Evolutionary conservation across 495 filamentous ascomycete species (phyloP).

Genomic region (Clohesyomyces aquaticus): DNA sequence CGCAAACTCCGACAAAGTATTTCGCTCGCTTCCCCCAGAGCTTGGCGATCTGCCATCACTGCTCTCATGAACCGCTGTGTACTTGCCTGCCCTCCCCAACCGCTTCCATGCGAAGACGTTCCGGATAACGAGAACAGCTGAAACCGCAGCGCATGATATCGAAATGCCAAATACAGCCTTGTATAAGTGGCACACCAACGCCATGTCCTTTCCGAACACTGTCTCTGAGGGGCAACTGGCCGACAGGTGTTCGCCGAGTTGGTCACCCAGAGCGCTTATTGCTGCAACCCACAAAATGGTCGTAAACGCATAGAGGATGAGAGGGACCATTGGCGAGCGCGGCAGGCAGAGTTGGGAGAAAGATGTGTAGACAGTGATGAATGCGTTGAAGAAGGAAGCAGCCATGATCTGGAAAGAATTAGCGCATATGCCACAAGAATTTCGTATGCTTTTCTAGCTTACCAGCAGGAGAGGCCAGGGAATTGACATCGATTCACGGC

Average conservation of each 20-base stretch:
- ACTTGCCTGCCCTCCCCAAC: slow-evolving; percentile 4
- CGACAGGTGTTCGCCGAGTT: slow-evolving; percentile 7
- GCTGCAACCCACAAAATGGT: slow-evolving; percentile 3
- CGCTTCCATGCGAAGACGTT: slow-evolving; percentile 8
- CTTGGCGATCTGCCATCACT: not conserved
- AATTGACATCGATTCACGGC: not conserved
- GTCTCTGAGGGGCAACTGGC: not conserved
- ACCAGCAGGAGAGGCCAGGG: slow-evolving; percentile 18
- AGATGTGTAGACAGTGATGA: not conserved
- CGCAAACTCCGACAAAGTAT: not conserved
- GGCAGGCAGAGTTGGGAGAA: slow-evolving; percentile 1
- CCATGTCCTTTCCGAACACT: slow-evolving; percentile 12
- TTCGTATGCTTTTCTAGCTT: not conserved
- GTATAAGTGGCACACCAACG: slow-evolving; percentile 15
- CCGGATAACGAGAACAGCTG: not conserved
- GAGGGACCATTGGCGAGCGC: not conserved
- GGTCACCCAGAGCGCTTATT: slow-evolving; percentile 5
- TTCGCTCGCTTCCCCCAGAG: not conserved
- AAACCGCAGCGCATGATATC: not conserved
- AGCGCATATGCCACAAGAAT: not conserved
- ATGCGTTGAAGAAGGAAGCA: not conserved
- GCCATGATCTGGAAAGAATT: slow-evolving; percentile 6
- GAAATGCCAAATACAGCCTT: slow-evolving; percentile 14
- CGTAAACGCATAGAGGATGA: slow-evolving; percentile 1
- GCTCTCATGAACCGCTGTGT: slow-evolving; percentile 2